Evolutionary conservation across 2,329 filamentous ascomycete species (phyloP).

Genomic region (Fusarium redolens): DNA sequence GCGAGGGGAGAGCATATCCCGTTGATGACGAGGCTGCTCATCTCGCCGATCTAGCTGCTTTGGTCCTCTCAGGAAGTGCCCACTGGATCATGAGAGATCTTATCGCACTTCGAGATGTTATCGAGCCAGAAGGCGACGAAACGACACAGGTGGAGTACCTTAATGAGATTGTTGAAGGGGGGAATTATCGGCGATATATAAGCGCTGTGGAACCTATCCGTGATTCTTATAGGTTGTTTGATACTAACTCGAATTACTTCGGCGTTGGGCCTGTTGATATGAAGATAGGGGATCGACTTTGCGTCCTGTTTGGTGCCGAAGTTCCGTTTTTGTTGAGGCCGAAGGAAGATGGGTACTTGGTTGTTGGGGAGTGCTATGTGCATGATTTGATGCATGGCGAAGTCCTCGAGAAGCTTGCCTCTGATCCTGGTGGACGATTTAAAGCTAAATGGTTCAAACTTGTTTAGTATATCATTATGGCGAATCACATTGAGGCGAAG

Average conservation of each 20-base stretch:
- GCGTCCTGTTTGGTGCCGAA: rapidly evolving
- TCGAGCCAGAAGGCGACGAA: rapidly evolving
- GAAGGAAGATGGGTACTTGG: rapidly evolving
- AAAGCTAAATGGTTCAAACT: not conserved
- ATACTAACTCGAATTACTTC: rapidly evolving
- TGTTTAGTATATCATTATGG: not conserved
- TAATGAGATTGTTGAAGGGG: rapidly evolving
- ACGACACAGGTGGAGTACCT: not conserved
- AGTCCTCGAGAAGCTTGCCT: not conserved
- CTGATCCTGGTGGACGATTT: rapidly evolving
- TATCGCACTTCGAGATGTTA: rapidly evolving
- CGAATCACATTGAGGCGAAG: too few relatives aligned
- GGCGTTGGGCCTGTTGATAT: not conserved
- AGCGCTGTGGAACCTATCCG: rapidly evolving
- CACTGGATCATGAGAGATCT: not conserved
- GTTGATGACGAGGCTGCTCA: rapidly evolving
- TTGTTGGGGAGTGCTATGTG: not conserved
- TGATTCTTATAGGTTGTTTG: rapidly evolving
- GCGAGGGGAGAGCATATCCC: not conserved
- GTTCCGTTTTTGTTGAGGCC: not conserved
- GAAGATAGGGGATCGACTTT: not conserved
- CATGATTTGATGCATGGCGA: not conserved
- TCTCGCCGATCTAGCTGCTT: rapidly evolving
- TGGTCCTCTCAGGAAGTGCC: rapidly evolving
- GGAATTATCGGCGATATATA: rapidly evolving